A percentile compares a stretch with the other conserved stretches of the same genome.
Evolutionary conservation across 2,329 filamentous ascomycete species (phyloP).

Genomic region (Sclerotinia glacialis): DNA sequence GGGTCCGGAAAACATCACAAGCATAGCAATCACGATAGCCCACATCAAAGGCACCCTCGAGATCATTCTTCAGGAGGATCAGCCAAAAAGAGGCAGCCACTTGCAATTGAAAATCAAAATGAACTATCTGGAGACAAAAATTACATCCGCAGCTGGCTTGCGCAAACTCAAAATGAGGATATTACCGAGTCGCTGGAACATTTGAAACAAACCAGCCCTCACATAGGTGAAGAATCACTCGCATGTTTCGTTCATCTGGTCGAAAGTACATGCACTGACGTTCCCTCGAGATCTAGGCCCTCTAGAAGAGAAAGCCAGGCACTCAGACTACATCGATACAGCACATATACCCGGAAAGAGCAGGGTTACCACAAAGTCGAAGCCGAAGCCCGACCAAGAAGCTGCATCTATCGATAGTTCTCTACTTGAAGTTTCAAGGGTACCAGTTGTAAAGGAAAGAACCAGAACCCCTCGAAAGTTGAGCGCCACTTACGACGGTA

Average conservation of each 20-base stretch:
- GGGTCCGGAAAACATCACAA: not conserved
- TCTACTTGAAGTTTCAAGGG: slow-evolving; percentile 25
- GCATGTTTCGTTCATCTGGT: not conserved
- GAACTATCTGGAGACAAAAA: slow-evolving; percentile 29
- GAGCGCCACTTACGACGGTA: not conserved
- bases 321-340: not conserved
- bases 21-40: not conserved
- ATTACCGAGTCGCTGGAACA: slow-evolving; percentile 1
- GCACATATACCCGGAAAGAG: not conserved
- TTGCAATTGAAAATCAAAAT: not conserved
- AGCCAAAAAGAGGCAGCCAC: not conserved
- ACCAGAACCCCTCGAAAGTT: not conserved
- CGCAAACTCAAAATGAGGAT: slow-evolving; percentile 26
- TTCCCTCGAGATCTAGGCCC: not conserved
- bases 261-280: not conserved
- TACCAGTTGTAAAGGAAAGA: slow-evolving; percentile 4
- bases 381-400: slow-evolving; percentile 21
- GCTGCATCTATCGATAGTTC: slow-evolving; percentile 33
- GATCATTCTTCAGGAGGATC: not conserved
- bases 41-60: not conserved
- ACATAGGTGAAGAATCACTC: not conserved
- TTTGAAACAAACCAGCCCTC: not conserved
- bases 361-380: not conserved
- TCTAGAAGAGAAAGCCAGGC: not conserved
- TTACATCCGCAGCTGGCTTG: slow-evolving; percentile 36